Evolutionary conservation across 768 basidiomycete species (phyloP).

Genomic region (Kwoniella sp.): DNA sequence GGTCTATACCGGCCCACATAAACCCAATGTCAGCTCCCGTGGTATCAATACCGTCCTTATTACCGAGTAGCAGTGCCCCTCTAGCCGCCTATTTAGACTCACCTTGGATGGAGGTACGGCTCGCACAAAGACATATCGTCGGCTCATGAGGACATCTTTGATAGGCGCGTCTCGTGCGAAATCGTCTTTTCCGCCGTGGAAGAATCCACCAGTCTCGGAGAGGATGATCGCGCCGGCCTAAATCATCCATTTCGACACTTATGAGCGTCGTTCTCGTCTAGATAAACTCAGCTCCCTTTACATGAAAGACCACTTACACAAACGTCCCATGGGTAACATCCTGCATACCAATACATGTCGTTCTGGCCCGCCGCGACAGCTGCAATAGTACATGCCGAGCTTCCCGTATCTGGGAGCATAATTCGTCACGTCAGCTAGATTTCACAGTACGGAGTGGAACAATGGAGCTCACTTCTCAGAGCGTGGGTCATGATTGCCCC

Average conservation of each 20-base stretch:
- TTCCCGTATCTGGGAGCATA: slow-evolving; percentile 12
- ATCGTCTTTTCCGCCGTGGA: slow-evolving; percentile 65
- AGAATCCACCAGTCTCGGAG: slow-evolving; percentile 78
- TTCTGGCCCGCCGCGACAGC: slow-evolving; percentile 86
- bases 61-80: too few relatives aligned
- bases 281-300: too few relatives aligned
- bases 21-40: too few relatives aligned
- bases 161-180: slow-evolving; percentile 55
- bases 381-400: slow-evolving; percentile 50
- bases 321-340: slow-evolving; percentile 72
- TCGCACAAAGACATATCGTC: slow-evolving; percentile 53
- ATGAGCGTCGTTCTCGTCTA: too few relatives aligned
- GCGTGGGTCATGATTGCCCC: slow-evolving; percentile 82
- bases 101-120: slow-evolving; percentile 44
- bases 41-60: too few relatives aligned
- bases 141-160: slow-evolving; percentile 51
- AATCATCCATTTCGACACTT: too few relatives aligned
- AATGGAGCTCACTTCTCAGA: slow-evolving; percentile 62
- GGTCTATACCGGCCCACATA: slow-evolving; percentile 31
- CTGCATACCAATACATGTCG: slow-evolving; percentile 83
- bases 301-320: slow-evolving; percentile 61
- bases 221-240: slow-evolving; percentile 84
- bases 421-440: too few relatives aligned
- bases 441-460: too few relatives aligned
- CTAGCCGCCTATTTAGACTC: too few relatives aligned